Conservation (phyloP, 352 stramenopile genomes). For the Phytophthora sansomeana region DNA sequence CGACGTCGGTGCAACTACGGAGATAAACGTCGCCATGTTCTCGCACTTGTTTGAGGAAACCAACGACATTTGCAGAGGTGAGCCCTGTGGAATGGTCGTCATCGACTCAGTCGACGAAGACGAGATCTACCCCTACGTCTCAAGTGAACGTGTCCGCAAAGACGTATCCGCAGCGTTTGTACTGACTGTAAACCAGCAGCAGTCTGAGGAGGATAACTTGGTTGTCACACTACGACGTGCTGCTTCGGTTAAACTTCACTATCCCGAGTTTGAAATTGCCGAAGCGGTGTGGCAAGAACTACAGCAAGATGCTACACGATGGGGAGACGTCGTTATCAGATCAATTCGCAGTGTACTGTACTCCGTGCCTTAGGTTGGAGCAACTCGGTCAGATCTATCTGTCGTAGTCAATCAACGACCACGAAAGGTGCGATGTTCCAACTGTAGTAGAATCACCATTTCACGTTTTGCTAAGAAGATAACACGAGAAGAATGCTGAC, state of each 20-base stretch:
- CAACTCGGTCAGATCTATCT: no score
- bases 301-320: conserved; percentile 25
- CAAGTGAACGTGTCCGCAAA: conserved; percentile 26
- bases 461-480: no score
- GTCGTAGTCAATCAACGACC: no score
- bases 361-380: conserved; percentile 13
- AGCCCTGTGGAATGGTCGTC: conserved; percentile 16
- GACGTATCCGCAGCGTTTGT: conserved; percentile 20
- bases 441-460: no score
- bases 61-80: background rate
- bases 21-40: conserved; percentile 21
- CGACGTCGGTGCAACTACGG: conserved; percentile 2
- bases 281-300: conserved; percentile 13
- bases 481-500: background rate
- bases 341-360: conserved; percentile 28
- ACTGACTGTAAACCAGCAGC: conserved; percentile 10
- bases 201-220: background rate
- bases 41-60: background rate
- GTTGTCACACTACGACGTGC: conserved; percentile 34
- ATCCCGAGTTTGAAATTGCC: conserved; percentile 19
- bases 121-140: conserved; percentile 29
- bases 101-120: conserved; percentile 36
- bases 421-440: no score
- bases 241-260: conserved; percentile 24
- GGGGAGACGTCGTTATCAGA: conserved; percentile 29